Conservation (phyloP, 2,329 filamentous ascomycete species). For the Apiospora rasikravindrae region DNA sequence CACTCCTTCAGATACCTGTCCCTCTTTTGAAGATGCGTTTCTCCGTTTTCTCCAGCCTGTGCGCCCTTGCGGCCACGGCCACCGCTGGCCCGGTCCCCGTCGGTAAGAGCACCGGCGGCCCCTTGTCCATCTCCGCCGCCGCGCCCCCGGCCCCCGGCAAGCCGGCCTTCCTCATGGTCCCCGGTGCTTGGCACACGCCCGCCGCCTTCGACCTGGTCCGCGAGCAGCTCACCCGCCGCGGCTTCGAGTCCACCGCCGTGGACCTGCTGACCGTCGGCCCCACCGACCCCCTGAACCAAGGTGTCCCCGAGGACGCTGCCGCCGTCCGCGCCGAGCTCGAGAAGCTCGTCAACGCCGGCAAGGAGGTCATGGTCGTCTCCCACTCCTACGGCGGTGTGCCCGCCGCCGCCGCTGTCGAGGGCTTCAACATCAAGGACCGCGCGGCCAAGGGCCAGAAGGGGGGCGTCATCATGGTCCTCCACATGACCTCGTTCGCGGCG, state of each 20-base stretch:
- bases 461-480: conserved; percentile 21
- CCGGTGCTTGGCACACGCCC: conserved; percentile 23
- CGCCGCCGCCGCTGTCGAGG: conserved; percentile 15
- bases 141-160: not conserved
- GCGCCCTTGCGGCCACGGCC: not conserved
- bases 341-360: conserved; percentile 16
- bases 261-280: conserved; percentile 21
- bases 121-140: not conserved
- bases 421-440: conserved; percentile 24
- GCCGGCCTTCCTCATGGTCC: conserved; percentile 5
- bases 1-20: not conserved
- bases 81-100: not conserved
- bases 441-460: conserved; percentile 20
- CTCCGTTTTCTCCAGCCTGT: not conserved
- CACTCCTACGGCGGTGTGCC: conserved; percentile 23
- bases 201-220: conserved; percentile 22
- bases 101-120: not conserved
- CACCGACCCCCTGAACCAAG: conserved; percentile 16
- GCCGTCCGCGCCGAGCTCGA: conserved; percentile 16
- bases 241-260: conserved; percentile 21
- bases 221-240: conserved; percentile 18
- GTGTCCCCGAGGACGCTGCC: conserved; percentile 18
- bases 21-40: not conserved
- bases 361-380: conserved; percentile 23
- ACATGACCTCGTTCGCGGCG: conserved; percentile 24